These are phyloP conservation scores for bread wheat (Triticum aestivum) DNA, from an alignment of 176 grass and related monocot genomes.

Conservation along the genomic window IWGSC_CS_RefSeq_v2.1 NC_057807.1:510687024-510687523, in stretches of 20 bases:
- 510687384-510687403: background rate
- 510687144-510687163: background rate
- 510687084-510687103: slow-evolving; percentile 12
- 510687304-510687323: background rate
- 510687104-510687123: slow-evolving; percentile 62
- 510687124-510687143: slow-evolving; percentile 28
- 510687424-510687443: background rate
- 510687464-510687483: background rate
- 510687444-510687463: background rate
- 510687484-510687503: background rate
- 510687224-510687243: background rate
- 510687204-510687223: no score
- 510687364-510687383: background rate
- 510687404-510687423: background rate
- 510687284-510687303: background rate
- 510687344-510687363: background rate
- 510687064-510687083: background rate
- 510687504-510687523: no score
- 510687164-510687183: no score
- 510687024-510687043: background rate
- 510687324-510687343: slow-evolving; percentile 2
- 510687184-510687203: no score
- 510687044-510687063: background rate
- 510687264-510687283: background rate
- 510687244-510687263: background rate